Base-by-base conservation (phyloP, 352 stramenopile genomes). In the Pythium biforme region DNA sequence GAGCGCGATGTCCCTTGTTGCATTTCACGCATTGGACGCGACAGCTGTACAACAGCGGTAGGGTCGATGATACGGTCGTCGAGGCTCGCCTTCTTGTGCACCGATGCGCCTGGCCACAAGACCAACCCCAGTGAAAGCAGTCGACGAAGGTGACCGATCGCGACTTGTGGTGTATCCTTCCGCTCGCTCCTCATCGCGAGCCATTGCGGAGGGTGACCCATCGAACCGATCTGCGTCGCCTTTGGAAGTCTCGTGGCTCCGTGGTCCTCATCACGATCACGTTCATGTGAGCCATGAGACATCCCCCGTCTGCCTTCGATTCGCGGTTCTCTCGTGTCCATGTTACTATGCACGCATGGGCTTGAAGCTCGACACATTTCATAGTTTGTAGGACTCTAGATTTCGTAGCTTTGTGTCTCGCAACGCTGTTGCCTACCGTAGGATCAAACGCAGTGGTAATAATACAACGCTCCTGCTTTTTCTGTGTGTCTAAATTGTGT, bases 1-100 rank as follows among this genome's bases (percentile, higher is more conserved):
- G 59, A 73, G 66, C 66, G 66, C 66, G 46, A 73, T 73, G 66
- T 68, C 60, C 55, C 33, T 33, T 40, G 11, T 22, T 51, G 15
- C n/a, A 33, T 29, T 14, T 23, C 17, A 29, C 40, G 26, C 37
- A 12, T 23, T 43, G 37, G 8, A 7, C 2, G 4, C 37, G 11
- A 43, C 37, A n/a, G 14, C 37, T n/a, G 37, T n/a, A n/a, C n/a
- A n/a, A n/a, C n/a, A n/a, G n/a, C n/a, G n/a, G n/a, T n/a, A n/a
- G n/a, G n/a, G n/a, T n/a, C n/a, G n/a, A n/a, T n/a, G n/a, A n/a
- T n/a, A n/a, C n/a, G n/a, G n/a, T n/a, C 31, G 31, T 37, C 31
- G 31, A 37, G 31, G 8, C 4, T 37, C 31, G 31, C 31, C 4
- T 8, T 10, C 14, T 37, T 11, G 31, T 37, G 2, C 31, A 37